Evolutionary conservation across 1,284 basidiomycete species (phyloP).

Genomic region (Cutaneotrichosporon cyanovorans): DNA sequence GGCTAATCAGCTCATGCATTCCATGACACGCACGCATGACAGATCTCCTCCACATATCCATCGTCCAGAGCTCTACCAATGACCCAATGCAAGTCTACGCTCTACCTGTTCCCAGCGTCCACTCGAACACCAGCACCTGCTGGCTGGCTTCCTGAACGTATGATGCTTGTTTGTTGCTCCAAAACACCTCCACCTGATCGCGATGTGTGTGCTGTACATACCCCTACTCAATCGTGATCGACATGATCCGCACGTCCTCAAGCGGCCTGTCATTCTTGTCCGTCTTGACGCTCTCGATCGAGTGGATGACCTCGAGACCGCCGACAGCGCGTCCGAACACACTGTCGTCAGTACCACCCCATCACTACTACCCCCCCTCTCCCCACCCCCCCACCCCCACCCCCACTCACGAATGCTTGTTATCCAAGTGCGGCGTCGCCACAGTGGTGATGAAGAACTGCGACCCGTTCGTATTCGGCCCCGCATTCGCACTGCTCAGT

Average conservation of each 20-base stretch:
- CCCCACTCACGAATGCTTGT: conserved; percentile 50
- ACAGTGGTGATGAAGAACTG: conserved; percentile 99
- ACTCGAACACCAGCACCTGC: too few relatives aligned
- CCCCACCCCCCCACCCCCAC: neutral
- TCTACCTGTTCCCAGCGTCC: too few relatives aligned
- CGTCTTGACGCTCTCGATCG: conserved; percentile 59
- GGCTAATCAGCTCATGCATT: too few relatives aligned
- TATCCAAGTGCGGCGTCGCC: conserved; percentile 80
- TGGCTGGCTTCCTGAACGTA: too few relatives aligned
- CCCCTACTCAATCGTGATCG: conserved; percentile 15
- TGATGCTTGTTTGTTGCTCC: too few relatives aligned
- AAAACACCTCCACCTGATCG: too few relatives aligned
- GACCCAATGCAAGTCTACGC: too few relatives aligned
- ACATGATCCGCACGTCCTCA: conserved; percentile 75
- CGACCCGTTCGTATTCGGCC: conserved; percentile 75
- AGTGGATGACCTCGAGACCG: conserved; percentile 52
- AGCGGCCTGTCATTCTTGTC: conserved; percentile 74
- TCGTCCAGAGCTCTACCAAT: too few relatives aligned
- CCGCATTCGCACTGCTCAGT: conserved; percentile 92
- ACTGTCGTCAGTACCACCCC: conserved; percentile 39
- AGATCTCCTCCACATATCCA: too few relatives aligned
- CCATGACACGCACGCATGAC: too few relatives aligned
- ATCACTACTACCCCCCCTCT: too few relatives aligned
- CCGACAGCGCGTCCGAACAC: conserved; percentile 52
- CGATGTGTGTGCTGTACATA: too few relatives aligned